Evolutionary conservation across 257 asterid genomes (phyloP).

Genomic region (Rehmannia glutinosa): DNA sequence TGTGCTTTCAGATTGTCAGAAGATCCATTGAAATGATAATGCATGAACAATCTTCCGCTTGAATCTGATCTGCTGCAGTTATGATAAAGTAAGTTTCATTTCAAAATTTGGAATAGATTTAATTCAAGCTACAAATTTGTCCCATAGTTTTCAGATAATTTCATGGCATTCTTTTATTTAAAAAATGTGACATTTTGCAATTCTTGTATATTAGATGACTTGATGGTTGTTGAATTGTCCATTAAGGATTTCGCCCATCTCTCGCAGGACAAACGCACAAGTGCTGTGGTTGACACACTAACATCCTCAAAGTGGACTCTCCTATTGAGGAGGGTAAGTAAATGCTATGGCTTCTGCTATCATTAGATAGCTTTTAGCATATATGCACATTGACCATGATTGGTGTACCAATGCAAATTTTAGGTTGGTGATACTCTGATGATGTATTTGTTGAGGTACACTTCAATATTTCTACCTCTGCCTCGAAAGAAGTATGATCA

Average conservation of each 20-base stretch:
- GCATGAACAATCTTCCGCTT: slow-evolving; percentile 33
- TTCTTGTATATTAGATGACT: too few relatives aligned
- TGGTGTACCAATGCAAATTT: slow-evolving; percentile 19
- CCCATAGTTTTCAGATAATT: not conserved
- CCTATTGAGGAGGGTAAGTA: slow-evolving; percentile 63
- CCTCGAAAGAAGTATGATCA: slow-evolving; percentile 54
- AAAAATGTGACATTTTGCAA: not conserved
- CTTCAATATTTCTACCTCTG: slow-evolving; percentile 70
- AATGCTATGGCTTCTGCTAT: not conserved
- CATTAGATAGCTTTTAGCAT: not conserved
- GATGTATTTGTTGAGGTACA: slow-evolving; percentile 55
- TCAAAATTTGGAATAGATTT: not conserved
- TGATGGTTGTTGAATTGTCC: too few relatives aligned
- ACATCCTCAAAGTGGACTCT: slow-evolving; percentile 59
- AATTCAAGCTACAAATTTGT: slow-evolving; percentile 4
- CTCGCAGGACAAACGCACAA: slow-evolving; percentile 39
- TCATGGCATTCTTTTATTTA: not conserved
- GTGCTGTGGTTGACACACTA: slow-evolving; percentile 48
- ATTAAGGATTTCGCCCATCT: too few relatives aligned
- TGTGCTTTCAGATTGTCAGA: slow-evolving; percentile 54
- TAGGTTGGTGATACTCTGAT: slow-evolving; percentile 83
- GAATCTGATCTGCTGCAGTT: slow-evolving; percentile 55
- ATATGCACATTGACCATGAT: slow-evolving; percentile 2
- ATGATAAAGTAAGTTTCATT: slow-evolving; percentile 40
- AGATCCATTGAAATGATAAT: slow-evolving; percentile 57